Evolutionary conservation across 1,284 basidiomycete genomes (phyloP), one percentile per base, ranked within the genome.

Genomic region (Cryptococcus deneoformans): DNA sequence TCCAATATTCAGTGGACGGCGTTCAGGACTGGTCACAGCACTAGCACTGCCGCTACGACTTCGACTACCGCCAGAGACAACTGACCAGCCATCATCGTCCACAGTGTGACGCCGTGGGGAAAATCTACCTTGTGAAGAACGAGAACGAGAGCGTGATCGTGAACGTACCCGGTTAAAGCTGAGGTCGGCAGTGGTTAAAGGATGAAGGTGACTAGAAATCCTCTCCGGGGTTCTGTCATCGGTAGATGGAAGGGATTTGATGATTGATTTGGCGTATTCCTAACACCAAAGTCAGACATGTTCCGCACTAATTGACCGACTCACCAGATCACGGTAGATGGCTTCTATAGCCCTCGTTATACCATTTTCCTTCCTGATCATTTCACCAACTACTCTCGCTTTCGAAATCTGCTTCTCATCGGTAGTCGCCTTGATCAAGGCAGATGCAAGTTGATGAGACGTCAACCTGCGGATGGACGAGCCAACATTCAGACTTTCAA

Each of bases 401-500:
- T 90, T 85, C 39, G 87, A 84, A 62, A 96, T 90, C 77, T 94
- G 90, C 73, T 87, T 92, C 63, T 82, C 77, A 72, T 97, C 91
- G 2, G 87, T 89, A 5, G 95, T 97, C 6, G 93, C 95, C 46
- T 81, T 77, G 35, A 81, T 70, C 37, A 99, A 80, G 0, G 95
- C 95, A 5, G 88, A 85, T 7, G 87, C 83, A 49, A 99, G 80
- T 48, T 78, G 80, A 11, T 90, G 85, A 4, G 87, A 86, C 12
- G 89, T 92, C 53, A 98, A 81, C 75, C 92, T 92, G 62, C 89
- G 85, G 43, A 97, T 86, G 53, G 87, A 85, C 39, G 86, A 82
- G 36, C 95, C 95, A 49, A 97, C 86, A 42, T 93, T 92, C 39
- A 99, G 82, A 3, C 90, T 90, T 76, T 97, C 92, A 20, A 95